Conservation (phyloP, 2,329 filamentous ascomycete species). For the Claviceps monticola region DNA sequence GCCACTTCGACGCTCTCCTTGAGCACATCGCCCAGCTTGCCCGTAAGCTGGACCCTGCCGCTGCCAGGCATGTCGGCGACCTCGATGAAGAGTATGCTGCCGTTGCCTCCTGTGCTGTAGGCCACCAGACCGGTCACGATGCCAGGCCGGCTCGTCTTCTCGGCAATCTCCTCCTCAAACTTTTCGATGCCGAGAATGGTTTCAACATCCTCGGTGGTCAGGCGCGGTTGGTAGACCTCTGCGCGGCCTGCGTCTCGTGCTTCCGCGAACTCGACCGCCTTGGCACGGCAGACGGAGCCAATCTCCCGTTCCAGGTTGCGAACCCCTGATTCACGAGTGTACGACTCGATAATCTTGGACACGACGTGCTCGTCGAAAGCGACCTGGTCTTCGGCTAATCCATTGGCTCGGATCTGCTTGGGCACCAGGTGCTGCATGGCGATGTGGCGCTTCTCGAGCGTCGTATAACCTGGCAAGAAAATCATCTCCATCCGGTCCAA, state of each 20-base stretch:
- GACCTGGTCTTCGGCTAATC: conserved; percentile 63
- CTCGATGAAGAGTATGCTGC: conserved; percentile 95
- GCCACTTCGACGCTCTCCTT: conserved; percentile 97
- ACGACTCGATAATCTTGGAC: conserved; percentile 89
- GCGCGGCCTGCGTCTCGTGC: conserved; percentile 61
- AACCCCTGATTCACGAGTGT: conserved; percentile 92
- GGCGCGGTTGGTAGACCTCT: conserved; percentile 56
- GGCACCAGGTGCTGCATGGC: conserved; percentile 86
- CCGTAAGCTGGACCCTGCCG: conserved; percentile 85
- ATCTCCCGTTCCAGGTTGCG: conserved; percentile 94
- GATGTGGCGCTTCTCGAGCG: conserved; percentile 91
- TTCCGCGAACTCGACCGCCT: conserved; percentile 90
- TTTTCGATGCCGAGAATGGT: conserved; percentile 83
- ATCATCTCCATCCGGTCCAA: conserved; percentile 97
- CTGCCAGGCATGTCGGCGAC: conserved; percentile 93
- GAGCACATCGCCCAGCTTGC: conserved; percentile 89
- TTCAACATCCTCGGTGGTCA: conserved; percentile 73
- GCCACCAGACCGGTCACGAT: conserved; percentile 94
- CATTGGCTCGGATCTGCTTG: conserved; percentile 88
- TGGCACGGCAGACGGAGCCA: conserved; percentile 83
- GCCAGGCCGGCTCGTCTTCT: conserved; percentile 69
- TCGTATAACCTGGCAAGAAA: conserved; percentile 85
- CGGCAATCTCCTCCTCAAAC: conserved; percentile 91
- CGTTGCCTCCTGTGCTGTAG: conserved; percentile 83
- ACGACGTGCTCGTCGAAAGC: conserved; percentile 69